Conservation (phyloP, 352 stramenopile species). For the Phytopythium delawarense region DNA sequence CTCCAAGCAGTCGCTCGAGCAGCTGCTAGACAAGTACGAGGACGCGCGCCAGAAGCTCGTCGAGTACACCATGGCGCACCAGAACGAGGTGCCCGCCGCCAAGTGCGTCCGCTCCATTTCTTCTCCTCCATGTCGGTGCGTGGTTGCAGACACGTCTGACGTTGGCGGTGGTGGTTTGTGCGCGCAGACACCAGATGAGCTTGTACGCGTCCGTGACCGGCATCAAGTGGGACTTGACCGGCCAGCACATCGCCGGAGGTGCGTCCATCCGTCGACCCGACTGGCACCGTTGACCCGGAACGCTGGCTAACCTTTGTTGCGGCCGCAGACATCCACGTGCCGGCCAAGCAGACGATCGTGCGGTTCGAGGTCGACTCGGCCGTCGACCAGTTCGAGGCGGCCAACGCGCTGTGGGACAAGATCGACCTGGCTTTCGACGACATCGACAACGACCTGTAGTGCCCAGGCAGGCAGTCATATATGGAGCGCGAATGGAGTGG, state of each 20-base stretch:
- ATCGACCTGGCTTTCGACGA: constrained; percentile 68
- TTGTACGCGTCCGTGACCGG: constrained; percentile 69
- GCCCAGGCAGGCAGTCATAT: no score
- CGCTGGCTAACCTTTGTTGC: neutral
- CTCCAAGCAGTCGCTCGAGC: constrained; percentile 55
- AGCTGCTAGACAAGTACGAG: constrained; percentile 67
- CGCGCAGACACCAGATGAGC: constrained; percentile 65
- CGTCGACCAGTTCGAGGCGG: constrained; percentile 48
- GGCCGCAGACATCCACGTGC: constrained; percentile 53
- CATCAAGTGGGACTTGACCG: constrained; percentile 80
- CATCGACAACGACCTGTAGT: constrained; percentile 42
- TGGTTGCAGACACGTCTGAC: neutral
- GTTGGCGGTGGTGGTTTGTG: constrained; percentile 6
- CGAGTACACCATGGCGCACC: constrained; percentile 54
- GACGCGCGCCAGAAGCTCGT: constrained; percentile 51
- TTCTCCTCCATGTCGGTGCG: neutral
- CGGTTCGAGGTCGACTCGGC: constrained; percentile 53
- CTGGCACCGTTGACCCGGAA: no score
- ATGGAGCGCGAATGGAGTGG: no score
- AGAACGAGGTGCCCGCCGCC: constrained; percentile 62
- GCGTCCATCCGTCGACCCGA: neutral
- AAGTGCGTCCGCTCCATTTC: constrained; percentile 35
- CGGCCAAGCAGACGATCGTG: constrained; percentile 45
- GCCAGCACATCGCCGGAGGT: constrained; percentile 43
- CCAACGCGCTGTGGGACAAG: constrained; percentile 63